Conservation (phyloP, 1,284 basidiomycete species). For the Apiotrichum sp. region DNA sequence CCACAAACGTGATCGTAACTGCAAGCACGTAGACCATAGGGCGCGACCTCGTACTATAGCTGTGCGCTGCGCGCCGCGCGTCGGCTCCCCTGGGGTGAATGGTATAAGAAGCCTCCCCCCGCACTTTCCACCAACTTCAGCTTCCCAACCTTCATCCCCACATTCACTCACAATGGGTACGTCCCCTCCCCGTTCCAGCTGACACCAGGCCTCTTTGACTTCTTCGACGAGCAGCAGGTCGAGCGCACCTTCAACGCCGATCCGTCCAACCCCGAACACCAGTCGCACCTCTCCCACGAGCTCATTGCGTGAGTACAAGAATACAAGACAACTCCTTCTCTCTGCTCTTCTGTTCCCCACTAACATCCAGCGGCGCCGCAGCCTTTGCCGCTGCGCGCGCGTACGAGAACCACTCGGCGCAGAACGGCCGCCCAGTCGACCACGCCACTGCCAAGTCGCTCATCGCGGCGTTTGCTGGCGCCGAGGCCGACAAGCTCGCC, state of each 20-base stretch:
- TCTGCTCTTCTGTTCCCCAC: not conserved
- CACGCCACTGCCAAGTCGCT: conserved; percentile 3
- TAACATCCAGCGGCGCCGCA: conserved; percentile 31
- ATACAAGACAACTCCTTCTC: too few relatives aligned
- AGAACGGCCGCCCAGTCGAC: conserved; percentile 35
- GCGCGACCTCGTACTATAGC: too few relatives aligned
- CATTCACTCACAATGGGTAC: conserved; percentile 1
- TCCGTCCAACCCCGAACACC: conserved; percentile 36
- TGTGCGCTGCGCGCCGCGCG: too few relatives aligned
- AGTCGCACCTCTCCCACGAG: conserved; percentile 38
- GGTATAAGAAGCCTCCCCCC: too few relatives aligned
- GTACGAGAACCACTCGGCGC: conserved; percentile 37
- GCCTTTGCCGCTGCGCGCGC: conserved; percentile 41
- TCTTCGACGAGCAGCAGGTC: conserved; percentile 9
- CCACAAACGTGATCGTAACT: too few relatives aligned
- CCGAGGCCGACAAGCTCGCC: conserved; percentile 45
- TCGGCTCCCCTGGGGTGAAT: too few relatives aligned
- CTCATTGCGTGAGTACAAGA: conserved; percentile 32
- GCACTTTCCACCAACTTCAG: too few relatives aligned
- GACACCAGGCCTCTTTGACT: conserved; percentile 6
- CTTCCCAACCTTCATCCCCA: too few relatives aligned
- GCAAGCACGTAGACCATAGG: too few relatives aligned
- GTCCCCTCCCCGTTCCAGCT: not conserved
- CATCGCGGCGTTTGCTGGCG: conserved; percentile 41
- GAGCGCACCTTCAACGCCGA: conserved; percentile 22